Percentiles rank a stretch among this genome's conserved stretches.
Conservation (phyloP, 2,329 filamentous ascomycete species). For the Periconia digitata region DNA sequence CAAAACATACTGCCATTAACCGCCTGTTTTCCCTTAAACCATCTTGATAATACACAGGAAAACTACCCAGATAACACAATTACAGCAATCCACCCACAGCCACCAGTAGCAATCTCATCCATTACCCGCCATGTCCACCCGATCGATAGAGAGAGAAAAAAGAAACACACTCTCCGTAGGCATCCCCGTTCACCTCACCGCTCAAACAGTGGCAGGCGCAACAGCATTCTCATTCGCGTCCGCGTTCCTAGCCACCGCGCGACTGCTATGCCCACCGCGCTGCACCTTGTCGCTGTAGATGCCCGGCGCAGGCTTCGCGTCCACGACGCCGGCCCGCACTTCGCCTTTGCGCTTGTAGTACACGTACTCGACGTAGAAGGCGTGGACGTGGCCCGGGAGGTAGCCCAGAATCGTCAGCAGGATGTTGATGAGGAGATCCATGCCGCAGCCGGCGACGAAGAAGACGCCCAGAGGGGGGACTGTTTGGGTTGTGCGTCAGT, state of each 20-base stretch:
- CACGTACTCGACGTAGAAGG: conserved; percentile 80
- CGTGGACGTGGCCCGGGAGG: conserved; percentile 75
- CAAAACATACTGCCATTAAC: no score
- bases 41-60: no score
- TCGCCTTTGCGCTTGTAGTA: conserved; percentile 76
- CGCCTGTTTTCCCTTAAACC: no score
- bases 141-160: no score
- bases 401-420: conserved; percentile 56
- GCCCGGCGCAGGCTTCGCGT: conserved; percentile 62
- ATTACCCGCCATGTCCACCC: no score
- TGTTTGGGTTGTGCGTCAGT: conserved; percentile 13
- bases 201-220: no score
- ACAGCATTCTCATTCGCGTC: neutral
- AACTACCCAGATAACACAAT: no score
- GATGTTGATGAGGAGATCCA: conserved; percentile 53
- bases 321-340: conserved; percentile 58
- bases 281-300: conserved; percentile 75
- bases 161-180: no score
- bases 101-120: no score
- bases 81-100: no score
- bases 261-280: conserved; percentile 57
- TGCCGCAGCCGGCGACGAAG: conserved; percentile 52
- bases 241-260: neutral
- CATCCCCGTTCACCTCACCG: no score
- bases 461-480: conserved; percentile 54